These are phyloP conservation scores for Exserohilum turcica DNA, from an alignment of 2,329 filamentous ascomycete species.

Conservation along the genomic window DNA sequence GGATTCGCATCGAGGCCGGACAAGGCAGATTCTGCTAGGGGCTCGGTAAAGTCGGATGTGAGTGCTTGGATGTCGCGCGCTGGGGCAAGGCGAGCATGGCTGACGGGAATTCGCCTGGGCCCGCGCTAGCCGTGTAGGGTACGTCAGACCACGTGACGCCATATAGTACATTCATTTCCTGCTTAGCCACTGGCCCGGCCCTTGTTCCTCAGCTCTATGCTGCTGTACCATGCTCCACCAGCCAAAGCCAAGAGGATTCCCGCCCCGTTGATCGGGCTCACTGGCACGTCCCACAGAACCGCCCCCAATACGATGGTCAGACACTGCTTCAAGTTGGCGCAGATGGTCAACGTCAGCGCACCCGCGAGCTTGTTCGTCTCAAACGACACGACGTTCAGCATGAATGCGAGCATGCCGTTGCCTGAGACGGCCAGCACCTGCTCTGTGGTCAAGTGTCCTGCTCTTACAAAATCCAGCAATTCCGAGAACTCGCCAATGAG, in stretches of 20 bases:
- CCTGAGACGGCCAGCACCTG: neutral
- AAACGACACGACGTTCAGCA: slow-evolving; percentile 3
- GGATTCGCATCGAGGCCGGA: neutral
- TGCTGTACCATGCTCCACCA: slow-evolving; percentile 6
- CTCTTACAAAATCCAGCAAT: neutral
- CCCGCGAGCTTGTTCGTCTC: slow-evolving; percentile 7
- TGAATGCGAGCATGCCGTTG: slow-evolving; percentile 4
- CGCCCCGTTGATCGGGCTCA: slow-evolving; percentile 4
- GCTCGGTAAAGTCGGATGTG: slow-evolving; percentile 2
- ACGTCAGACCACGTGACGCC: neutral
- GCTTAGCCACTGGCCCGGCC: neutral
- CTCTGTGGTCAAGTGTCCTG: neutral
- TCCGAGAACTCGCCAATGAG: slow-evolving; percentile 7
- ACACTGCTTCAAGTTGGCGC: slow-evolving; percentile 7
- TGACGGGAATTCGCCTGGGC: neutral
- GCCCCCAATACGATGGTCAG: slow-evolving; percentile 3
- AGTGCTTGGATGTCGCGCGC: neutral
- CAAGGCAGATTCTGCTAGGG: slow-evolving; percentile 1
- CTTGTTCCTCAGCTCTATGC: slow-evolving; percentile 3
- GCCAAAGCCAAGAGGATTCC: slow-evolving; percentile 4
- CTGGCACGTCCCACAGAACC: slow-evolving; percentile 5
- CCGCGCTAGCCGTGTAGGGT: neutral
- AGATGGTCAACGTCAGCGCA: slow-evolving; percentile 6
- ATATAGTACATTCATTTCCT: neutral
- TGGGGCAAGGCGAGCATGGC: too few species aligned